Percentiles rank a stretch among this genome's conserved stretches.
Conservation (phyloP, 2,329 filamentous ascomycete genomes). For the Rhynchosporium secalis region DNA sequence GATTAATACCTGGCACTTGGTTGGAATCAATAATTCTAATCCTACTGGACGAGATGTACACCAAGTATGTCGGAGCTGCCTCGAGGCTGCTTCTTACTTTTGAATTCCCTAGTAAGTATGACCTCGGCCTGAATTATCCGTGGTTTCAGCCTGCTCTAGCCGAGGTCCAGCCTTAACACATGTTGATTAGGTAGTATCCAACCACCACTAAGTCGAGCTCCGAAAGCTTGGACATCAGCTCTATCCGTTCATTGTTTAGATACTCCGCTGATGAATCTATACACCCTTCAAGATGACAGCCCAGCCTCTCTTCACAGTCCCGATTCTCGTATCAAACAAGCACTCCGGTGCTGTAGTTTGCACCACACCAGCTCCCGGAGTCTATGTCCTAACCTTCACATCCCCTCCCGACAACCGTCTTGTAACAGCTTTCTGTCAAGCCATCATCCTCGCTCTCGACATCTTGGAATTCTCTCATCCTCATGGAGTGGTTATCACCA, state of each 20-base stretch:
- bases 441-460: conserved; percentile 71
- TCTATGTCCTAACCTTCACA: conserved; percentile 73
- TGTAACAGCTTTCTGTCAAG: conserved; percentile 64
- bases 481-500: conserved; percentile 76
- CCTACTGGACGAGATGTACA: no score
- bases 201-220: not conserved
- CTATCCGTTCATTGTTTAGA: not conserved
- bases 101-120: no score
- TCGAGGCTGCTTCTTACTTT: no score
- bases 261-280: not conserved
- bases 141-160: not conserved
- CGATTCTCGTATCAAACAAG: conserved; percentile 47
- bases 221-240: conserved; percentile 3
- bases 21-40: no score
- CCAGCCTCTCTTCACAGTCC: conserved; percentile 56
- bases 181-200: conserved; percentile 5
- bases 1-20: no score
- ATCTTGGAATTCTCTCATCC: conserved; percentile 65
- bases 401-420: conserved; percentile 77
- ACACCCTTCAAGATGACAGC: conserved; percentile 26
- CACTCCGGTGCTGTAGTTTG: conserved; percentile 60
- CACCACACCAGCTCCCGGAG: conserved; percentile 56
- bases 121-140: no score
- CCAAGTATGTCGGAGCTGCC: no score
- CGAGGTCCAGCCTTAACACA: conserved; percentile 21